A percentile compares a stretch with the other conserved stretches of the same genome.
Conservation (phyloP, 1,284 basidiomycete genomes). For the Uromyces viciae-fabae region DNA sequence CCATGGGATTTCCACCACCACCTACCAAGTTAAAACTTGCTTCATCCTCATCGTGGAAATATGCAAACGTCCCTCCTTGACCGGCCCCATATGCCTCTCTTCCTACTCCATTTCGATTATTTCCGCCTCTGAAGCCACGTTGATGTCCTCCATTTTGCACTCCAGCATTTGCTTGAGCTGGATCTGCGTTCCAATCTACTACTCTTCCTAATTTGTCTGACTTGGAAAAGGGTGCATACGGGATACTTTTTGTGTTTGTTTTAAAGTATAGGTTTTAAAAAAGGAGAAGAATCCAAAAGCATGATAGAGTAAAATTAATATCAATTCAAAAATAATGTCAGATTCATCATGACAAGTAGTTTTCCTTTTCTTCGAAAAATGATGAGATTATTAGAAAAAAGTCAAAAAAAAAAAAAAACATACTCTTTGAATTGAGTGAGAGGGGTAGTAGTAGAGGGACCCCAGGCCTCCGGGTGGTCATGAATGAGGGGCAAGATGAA, state of each 20-base stretch:
- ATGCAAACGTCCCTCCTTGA: conserved; percentile 70
- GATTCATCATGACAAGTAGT: too few species aligned
- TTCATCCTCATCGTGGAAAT: conserved; percentile 98
- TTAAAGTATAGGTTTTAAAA: background rate
- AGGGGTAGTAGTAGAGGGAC: conserved; percentile 13
- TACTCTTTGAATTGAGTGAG: conserved; percentile 35
- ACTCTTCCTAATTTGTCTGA: conserved; percentile 95
- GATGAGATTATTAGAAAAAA: background rate
- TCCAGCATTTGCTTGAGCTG: conserved; percentile 59
- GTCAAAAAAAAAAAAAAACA: background rate
- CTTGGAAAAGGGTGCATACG: conserved; percentile 96
- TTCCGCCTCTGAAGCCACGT: conserved; percentile 64
- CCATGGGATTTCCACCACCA: conserved; percentile 58
- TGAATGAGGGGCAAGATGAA: conserved; percentile 36
- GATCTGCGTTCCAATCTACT: conserved; percentile 81
- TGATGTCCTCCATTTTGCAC: conserved; percentile 59
- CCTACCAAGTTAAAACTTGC: conserved; percentile 96
- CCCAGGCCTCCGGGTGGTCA: conserved; percentile 39
- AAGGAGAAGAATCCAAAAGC: background rate
- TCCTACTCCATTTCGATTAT: conserved; percentile 49
- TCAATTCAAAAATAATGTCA: background rate
- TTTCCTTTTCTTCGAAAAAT: background rate
- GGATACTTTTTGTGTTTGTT: conserved; percentile 61
- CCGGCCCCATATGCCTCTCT: conserved; percentile 58
- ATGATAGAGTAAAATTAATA: background rate